Evolutionary conservation across 2,329 filamentous ascomycete species (phyloP).

Genomic region (Talaromyces sp.): DNA sequence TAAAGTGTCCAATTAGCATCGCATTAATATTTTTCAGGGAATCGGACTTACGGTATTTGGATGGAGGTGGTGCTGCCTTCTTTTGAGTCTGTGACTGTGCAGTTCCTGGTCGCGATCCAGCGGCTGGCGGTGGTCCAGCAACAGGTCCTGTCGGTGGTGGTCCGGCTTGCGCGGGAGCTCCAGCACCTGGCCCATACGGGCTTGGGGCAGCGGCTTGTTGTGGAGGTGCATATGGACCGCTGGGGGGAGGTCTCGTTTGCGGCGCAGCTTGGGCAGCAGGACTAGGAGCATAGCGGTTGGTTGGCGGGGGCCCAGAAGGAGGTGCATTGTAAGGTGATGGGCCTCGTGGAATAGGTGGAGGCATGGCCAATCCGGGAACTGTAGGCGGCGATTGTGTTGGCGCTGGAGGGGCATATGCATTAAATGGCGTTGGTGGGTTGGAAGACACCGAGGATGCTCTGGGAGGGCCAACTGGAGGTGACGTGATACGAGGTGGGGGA

Average conservation of each 20-base stretch:
- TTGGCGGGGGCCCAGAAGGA: slow-evolving; percentile 64
- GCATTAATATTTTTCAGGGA: neutral
- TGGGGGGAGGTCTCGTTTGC: slow-evolving; percentile 44
- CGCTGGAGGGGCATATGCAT: slow-evolving; percentile 35
- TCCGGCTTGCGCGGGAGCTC: slow-evolving; percentile 11
- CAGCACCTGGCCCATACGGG: slow-evolving; percentile 41
- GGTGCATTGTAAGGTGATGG: slow-evolving; percentile 84
- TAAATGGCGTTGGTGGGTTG: slow-evolving; percentile 36
- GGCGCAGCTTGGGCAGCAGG: slow-evolving; percentile 56
- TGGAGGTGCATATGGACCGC: slow-evolving; percentile 60
- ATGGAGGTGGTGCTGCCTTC: slow-evolving; percentile 48
- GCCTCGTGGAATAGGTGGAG: slow-evolving; percentile 66
- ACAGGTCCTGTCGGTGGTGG: slow-evolving; percentile 46
- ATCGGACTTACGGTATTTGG: slow-evolving; percentile 64
- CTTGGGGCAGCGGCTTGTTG: slow-evolving; percentile 37
- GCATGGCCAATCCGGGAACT: slow-evolving; percentile 39
- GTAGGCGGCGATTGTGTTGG: slow-evolving; percentile 43
- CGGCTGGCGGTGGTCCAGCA: slow-evolving; percentile 34
- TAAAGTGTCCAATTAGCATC: slow-evolving; percentile 23
- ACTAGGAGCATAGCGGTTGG: slow-evolving; percentile 71
- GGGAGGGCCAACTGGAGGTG: slow-evolving; percentile 59
- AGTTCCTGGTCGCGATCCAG: slow-evolving; percentile 46
- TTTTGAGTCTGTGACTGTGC: slow-evolving; percentile 47
- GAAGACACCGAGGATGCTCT: slow-evolving; percentile 19
- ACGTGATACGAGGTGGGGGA: slow-evolving; percentile 64